Evolutionary conservation across 2,329 filamentous ascomycete species (phyloP).

Genomic region (Teratosphaeria gauchensis): DNA sequence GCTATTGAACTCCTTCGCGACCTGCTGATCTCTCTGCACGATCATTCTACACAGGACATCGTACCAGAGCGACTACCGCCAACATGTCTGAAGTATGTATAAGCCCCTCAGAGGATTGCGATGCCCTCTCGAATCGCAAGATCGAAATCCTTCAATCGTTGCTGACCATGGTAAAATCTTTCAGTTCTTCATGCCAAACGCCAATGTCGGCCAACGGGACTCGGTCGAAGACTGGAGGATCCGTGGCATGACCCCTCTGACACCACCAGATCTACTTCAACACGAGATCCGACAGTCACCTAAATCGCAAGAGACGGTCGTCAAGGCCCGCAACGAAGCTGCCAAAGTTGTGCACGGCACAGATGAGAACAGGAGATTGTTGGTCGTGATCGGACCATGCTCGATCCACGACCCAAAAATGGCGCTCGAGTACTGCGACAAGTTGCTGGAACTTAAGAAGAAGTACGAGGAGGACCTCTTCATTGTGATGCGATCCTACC

Average conservation of each 20-base stretch:
- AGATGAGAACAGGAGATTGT: slow-evolving; percentile 47
- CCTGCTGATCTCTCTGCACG: no score
- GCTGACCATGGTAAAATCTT: not conserved
- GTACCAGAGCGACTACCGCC: not conserved
- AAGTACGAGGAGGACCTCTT: slow-evolving; percentile 83
- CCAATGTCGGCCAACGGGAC: slow-evolving; percentile 39
- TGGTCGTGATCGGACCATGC: slow-evolving; percentile 88
- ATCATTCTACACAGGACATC: not conserved
- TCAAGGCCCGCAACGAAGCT: slow-evolving; percentile 50
- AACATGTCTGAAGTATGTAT: slow-evolving; percentile 8
- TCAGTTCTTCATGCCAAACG: slow-evolving; percentile 43
- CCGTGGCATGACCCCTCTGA: slow-evolving; percentile 60
- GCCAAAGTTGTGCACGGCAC: slow-evolving; percentile 52
- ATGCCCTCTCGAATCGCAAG: not conserved
- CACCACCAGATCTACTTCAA: slow-evolving; percentile 86
- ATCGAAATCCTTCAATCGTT: not conserved
- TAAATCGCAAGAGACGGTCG: slow-evolving; percentile 46
- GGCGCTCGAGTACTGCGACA: slow-evolving; percentile 85
- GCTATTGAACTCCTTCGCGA: no score
- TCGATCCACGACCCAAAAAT: slow-evolving; percentile 91
- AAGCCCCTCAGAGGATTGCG: not conserved
- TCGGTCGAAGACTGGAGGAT: slow-evolving; percentile 45
- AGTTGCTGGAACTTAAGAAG: slow-evolving; percentile 69
- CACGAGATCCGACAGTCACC: slow-evolving; percentile 65
- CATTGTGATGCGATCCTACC: slow-evolving; percentile 95